Conservation (phyloP, 2,329 filamentous ascomycete species). For the Colletotrichum simmondsii region DNA sequence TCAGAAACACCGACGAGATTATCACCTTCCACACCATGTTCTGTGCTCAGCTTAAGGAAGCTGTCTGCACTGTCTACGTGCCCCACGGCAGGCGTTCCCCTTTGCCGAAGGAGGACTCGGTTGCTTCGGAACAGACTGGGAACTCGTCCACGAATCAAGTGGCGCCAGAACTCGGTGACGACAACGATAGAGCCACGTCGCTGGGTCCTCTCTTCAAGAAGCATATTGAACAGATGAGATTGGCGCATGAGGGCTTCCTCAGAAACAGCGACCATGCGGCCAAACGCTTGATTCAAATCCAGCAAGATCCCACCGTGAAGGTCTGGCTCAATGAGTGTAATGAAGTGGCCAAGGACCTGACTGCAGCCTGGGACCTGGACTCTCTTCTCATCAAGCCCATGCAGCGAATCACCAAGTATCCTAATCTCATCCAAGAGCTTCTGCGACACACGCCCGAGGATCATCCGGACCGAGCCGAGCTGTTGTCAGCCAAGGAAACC, state of each 20-base stretch:
- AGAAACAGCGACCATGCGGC: constrained; percentile 72
- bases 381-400: constrained; percentile 97
- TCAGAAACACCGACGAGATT: constrained; percentile 92
- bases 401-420: constrained; percentile 94
- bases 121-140: constrained; percentile 48
- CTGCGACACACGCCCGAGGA: constrained; percentile 81
- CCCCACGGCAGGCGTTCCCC: constrained; percentile 63
- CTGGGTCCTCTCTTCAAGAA: constrained; percentile 65
- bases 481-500: constrained; percentile 64
- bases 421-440: constrained; percentile 83
- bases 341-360: constrained; percentile 90
- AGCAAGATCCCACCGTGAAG: constrained; percentile 71
- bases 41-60: constrained; percentile 82
- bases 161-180: constrained; percentile 57
- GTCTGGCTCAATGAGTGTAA: constrained; percentile 96
- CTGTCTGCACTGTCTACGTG: constrained; percentile 82
- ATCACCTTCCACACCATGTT: constrained; percentile 87
- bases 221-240: constrained; percentile 70
- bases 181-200: constrained; percentile 62
- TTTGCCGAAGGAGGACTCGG: constrained; percentile 54
- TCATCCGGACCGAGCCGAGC: constrained; percentile 81
- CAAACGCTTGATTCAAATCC: constrained; percentile 70
- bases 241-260: constrained; percentile 70
- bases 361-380: constrained; percentile 92
- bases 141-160: constrained; percentile 46